These are phyloP conservation scores for Thymus mandschuricus DNA, from an alignment of 257 asterid genomes.

Conservation along the genomic window DNA sequence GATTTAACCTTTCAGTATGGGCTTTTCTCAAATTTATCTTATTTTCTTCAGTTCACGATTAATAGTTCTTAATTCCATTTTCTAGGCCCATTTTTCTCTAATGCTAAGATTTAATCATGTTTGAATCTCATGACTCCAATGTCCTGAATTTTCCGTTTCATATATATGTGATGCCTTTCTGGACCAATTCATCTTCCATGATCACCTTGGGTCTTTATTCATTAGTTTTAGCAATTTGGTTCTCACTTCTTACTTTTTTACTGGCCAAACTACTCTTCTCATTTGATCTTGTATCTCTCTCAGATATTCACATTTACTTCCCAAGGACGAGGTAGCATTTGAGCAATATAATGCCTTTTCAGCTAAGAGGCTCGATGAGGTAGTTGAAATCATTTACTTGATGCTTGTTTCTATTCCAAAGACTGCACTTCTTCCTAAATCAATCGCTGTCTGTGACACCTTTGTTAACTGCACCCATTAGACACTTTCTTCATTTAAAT, in stretches of 20 bases:
- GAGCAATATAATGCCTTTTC: constrained; percentile 79
- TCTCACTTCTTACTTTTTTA: neutral
- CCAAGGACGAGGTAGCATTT: constrained; percentile 94
- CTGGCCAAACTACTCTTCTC: constrained; percentile 24
- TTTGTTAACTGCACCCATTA: constrained; percentile 16
- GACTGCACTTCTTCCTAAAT: constrained; percentile 3
- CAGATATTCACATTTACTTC: constrained; percentile 95
- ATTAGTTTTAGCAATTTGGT: constrained; percentile 20
- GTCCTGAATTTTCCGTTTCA: neutral
- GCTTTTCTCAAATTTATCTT: constrained; percentile 12
- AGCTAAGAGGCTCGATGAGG: constrained; percentile 96
- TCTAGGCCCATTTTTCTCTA: constrained; percentile 10
- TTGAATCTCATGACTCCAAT: constrained; percentile 22
- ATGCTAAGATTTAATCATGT: neutral
- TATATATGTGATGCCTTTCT: constrained; percentile 16
- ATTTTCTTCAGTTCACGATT: constrained; percentile 6
- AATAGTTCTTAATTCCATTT: neutral
- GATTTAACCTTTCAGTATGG: neutral
- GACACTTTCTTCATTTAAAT: constrained; percentile 17
- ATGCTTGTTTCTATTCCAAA: constrained; percentile 23
- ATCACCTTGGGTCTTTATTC: constrained; percentile 15
- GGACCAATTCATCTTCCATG: constrained; percentile 14
- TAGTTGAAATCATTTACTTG: constrained; percentile 34
- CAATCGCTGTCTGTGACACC: constrained; percentile 13
- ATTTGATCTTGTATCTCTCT: constrained; percentile 35